Base-by-base conservation (phyloP, 2,329 filamentous ascomycete genomes). In the Alternaria sp. region DNA sequence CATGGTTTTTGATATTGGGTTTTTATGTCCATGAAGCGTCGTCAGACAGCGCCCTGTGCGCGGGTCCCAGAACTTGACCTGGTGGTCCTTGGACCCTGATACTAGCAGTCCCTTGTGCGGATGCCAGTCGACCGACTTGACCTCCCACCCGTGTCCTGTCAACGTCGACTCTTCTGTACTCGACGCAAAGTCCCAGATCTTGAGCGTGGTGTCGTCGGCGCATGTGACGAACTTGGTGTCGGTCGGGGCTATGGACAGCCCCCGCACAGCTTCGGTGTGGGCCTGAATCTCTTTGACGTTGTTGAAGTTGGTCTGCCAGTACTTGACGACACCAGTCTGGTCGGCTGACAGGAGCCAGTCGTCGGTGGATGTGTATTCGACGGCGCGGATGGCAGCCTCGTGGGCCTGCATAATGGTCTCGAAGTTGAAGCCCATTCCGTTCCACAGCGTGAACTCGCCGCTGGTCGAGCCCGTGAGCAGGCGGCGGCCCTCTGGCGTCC, bases 241-340 rank as follows among this genome's bases (percentile, higher is more conserved):
- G 66, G 92, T 97, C 1, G 96, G 96, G 63, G 94, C 93, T 80
- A 98, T 98, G 9, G 95, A 92, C 43, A 99, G 84, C 74, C 97
- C 96, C 72, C 96, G 87, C 65, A 99, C 92, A 6, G 95, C 91
- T 76, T 97, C 94, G 53, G 89, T 88, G 77, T 98, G 96, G 7
- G 94, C 96, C 76, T 94, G 90, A 58, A 99, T 93, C 57, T 93
- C 94, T 80, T 98, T 93, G 63, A 98, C 94, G 75, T 98, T 97
- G 85, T 99, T 98, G 84, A 99, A 97, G 79, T 98, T 99, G 30
- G 95, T 93, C 80, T 97, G 94, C 93, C 95, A 98, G 82, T 99
- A 99, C 83, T 98, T 98, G 81, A 99, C 91, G 66, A 96, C 87
- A 60, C 96, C 96, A 71, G 96, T 94, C 79, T 98, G 94, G 77